phyloP scores from a whole-genome alignment of 306 rosid genomes.

The Carpinus fangiana region DNA sequence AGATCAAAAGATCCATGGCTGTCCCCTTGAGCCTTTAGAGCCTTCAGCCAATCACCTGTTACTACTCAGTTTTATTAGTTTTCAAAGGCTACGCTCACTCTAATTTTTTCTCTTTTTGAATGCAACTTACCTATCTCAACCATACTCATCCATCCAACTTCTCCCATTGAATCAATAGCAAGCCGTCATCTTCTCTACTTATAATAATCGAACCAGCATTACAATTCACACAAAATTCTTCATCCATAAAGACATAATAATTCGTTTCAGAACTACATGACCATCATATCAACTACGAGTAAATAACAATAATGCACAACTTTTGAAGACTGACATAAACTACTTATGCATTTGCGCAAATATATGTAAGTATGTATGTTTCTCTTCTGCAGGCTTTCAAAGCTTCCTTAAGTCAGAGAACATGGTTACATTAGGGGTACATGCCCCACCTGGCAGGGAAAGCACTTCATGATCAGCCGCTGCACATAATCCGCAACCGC shows the following conservation, averaged over 20 bases:
- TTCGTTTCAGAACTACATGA: constrained; percentile 10
- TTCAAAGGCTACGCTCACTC: neutral
- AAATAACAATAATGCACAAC: constrained; percentile 10
- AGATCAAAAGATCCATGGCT: neutral
- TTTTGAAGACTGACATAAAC: neutral
- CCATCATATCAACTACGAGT: constrained; percentile 13
- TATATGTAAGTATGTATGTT: neutral
- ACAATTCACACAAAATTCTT: constrained; percentile 2
- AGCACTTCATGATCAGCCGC: constrained; percentile 73
- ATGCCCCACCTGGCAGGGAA: constrained; percentile 81
- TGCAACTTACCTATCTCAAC: neutral
- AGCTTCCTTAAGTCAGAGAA: too few species aligned
- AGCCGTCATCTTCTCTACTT: neutral
- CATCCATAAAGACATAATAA: constrained; percentile 6
- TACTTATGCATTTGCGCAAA: constrained; percentile 5
- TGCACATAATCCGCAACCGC: constrained; percentile 86
- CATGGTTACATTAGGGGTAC: too few species aligned
- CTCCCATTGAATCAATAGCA: neutral
- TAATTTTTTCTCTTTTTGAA: neutral
- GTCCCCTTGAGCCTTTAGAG: neutral
- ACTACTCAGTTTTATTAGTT: neutral
- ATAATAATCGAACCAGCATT: neutral
- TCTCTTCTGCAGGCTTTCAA: neutral
- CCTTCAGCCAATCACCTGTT: neutral
- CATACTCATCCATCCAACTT: neutral